A percentile compares a stretch with the other conserved stretches of the same genome.
Evolutionary conservation across 805 yeast species (phyloP).

Genomic region (Candida corydali): DNA sequence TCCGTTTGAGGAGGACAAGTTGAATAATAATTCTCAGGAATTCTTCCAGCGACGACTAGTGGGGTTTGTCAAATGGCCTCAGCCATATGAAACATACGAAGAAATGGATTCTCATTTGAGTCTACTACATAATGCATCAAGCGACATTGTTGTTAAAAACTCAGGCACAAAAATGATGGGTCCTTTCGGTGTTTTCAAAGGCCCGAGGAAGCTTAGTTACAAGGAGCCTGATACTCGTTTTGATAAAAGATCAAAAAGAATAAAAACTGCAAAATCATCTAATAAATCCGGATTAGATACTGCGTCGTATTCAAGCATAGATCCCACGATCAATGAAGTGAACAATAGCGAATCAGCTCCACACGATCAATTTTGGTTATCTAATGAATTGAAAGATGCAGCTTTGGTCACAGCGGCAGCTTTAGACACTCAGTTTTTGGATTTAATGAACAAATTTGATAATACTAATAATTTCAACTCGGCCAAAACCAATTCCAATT

Average conservation of each 20-base stretch:
- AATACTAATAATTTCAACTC: slow-evolving; percentile 5
- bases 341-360: slow-evolving; percentile 1
- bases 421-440: slow-evolving; percentile 53
- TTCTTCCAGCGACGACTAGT: slow-evolving; percentile 67
- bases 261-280: not conserved
- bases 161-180: slow-evolving; percentile 57
- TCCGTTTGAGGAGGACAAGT: slow-evolving; percentile 5
- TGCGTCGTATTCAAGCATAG: not conserved
- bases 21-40: slow-evolving; percentile 22
- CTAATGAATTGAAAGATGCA: slow-evolving; percentile 67
- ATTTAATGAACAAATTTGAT: slow-evolving; percentile 35
- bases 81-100: slow-evolving; percentile 64
- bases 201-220: slow-evolving; percentile 2
- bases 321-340: slow-evolving; percentile 1
- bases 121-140: slow-evolving; percentile 44
- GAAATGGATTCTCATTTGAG: slow-evolving; percentile 75
- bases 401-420: slow-evolving; percentile 75
- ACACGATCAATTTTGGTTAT: slow-evolving; percentile 62
- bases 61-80: slow-evolving; percentile 69
- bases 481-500: not conserved
- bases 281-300: too few relatives aligned
- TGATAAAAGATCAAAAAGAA: not conserved
- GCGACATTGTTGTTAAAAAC: slow-evolving; percentile 28
- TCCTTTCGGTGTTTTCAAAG: slow-evolving; percentile 76
- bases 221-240: not conserved